These are phyloP conservation scores for Talaromyces nanjingensis DNA, from an alignment of 495 filamentous ascomycete species.

Conservation along the genomic window DNA sequence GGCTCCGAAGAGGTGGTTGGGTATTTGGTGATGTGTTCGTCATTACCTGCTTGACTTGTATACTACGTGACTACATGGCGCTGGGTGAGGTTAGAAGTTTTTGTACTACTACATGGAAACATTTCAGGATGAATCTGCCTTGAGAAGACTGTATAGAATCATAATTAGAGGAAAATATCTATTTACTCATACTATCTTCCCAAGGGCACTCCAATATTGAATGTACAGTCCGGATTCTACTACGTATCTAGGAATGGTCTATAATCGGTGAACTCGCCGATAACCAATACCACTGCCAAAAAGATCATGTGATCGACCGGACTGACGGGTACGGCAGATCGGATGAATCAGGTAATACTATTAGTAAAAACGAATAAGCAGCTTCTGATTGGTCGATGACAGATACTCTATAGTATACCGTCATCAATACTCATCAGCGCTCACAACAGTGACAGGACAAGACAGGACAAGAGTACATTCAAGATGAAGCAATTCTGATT, in stretches of 20 bases:
- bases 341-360: background rate
- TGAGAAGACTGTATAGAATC: background rate
- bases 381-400: background rate
- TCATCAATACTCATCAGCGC: background rate
- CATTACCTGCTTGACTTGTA: background rate
- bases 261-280: background rate
- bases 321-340: background rate
- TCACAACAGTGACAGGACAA: background rate
- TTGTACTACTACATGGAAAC: background rate
- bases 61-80: background rate
- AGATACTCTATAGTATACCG: background rate
- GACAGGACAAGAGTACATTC: background rate
- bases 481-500: background rate
- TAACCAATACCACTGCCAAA: background rate
- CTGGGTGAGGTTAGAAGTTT: background rate
- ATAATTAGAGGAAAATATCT: too few relatives aligned
- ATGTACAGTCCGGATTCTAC: background rate
- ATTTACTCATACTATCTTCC: too few relatives aligned
- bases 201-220: too few relatives aligned
- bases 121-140: background rate
- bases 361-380: background rate
- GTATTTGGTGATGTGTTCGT: conserved; percentile 40
- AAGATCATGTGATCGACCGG: background rate
- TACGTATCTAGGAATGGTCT: too few relatives aligned
- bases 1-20: conserved; percentile 55